A percentile compares a stretch with the other conserved stretches of the same genome.
Evolutionary conservation across 306 rosid genomes (phyloP).

Genomic region (Quercus bicolor): DNA sequence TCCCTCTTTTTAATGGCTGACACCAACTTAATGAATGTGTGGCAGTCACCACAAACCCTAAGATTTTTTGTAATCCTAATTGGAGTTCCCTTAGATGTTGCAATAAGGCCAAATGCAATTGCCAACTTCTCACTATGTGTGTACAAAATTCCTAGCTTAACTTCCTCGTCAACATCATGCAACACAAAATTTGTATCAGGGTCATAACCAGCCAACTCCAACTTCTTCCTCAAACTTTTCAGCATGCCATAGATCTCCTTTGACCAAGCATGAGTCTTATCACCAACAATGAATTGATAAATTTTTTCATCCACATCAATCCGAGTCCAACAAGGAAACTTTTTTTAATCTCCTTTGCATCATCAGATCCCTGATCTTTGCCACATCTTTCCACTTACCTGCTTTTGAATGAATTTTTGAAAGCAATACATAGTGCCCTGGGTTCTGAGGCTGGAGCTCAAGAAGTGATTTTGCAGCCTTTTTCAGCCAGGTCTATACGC

Average conservation of each 20-base stretch:
- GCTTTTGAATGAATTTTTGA: constrained; percentile 77
- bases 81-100: constrained; percentile 39
- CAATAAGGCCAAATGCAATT: constrained; percentile 65
- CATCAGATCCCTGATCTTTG: constrained; percentile 57
- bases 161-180: constrained; percentile 82
- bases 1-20: constrained; percentile 46
- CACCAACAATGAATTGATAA: constrained; percentile 58
- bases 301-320: constrained; percentile 55
- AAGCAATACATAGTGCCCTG: constrained; percentile 70
- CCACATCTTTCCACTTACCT: constrained; percentile 66
- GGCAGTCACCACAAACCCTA: constrained; percentile 84
- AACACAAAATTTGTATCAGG: constrained; percentile 64
- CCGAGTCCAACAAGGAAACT: constrained; percentile 77
- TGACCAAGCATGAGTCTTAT: constrained; percentile 60
- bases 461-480: constrained; percentile 59
- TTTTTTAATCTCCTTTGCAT: constrained; percentile 57
- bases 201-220: constrained; percentile 60
- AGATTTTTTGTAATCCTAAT: constrained; percentile 76
- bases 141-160: constrained; percentile 54
- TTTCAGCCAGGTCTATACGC: constrained; percentile 62
- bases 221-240: constrained; percentile 41
- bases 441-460: constrained; percentile 56
- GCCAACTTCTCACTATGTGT: constrained; percentile 78
- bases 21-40: constrained; percentile 60
- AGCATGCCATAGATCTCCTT: constrained; percentile 51